Base-by-base conservation (phyloP, 2,329 filamentous ascomycete species). In the Xylariaceae sp. region DNA sequence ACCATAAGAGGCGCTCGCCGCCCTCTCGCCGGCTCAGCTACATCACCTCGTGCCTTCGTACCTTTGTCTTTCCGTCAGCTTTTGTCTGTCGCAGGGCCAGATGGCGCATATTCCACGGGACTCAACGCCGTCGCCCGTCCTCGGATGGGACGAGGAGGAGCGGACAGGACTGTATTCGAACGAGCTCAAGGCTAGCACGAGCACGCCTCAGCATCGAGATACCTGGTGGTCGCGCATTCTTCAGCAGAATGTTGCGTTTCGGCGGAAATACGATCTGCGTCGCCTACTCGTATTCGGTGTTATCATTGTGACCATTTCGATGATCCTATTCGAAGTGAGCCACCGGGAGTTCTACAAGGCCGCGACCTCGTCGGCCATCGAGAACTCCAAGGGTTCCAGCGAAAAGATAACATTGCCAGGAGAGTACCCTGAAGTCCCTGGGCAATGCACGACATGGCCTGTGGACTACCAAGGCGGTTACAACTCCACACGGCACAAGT, bases 371-470 rank as follows among this genome's bases (percentile, higher is more conserved):
- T 26, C 22, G 22, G 22, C 22, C 22, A 11, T 26, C 6, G 22
- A 6, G 11, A 11, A 26, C 6, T 11, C 22, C 6, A 26, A 26
- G 11, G 11, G 6, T 6, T 6, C 22, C 22, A 26, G n/a, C n/a
- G n/a, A n/a, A n/a, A n/a, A n/a, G n/a, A n/a, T 26, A 6, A 26
- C 22, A 26, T 6, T 26, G 22, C 18, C 41, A n/a, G 34, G 19
- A 2, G 1, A 37, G 12, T 19, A 13, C 15, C 17, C 19, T 4
- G 28, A 40, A 16, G 26, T 48, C 7, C 43, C 52, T 0, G 52
- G 53, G 2, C 50, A 52, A 36, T 59, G 56, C 39, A 59, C 56
- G 1, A 59, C 56, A 1, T 59, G 56, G 56, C 53, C 56, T 7
- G 54, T 59, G 16, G 39, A 37, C 22, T 15, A 9, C 9, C 41